Evolutionary conservation across 768 basidiomycete species (phyloP), one percentile per base, ranked within the genome.

Genomic region (Chalciporus piperatus): DNA sequence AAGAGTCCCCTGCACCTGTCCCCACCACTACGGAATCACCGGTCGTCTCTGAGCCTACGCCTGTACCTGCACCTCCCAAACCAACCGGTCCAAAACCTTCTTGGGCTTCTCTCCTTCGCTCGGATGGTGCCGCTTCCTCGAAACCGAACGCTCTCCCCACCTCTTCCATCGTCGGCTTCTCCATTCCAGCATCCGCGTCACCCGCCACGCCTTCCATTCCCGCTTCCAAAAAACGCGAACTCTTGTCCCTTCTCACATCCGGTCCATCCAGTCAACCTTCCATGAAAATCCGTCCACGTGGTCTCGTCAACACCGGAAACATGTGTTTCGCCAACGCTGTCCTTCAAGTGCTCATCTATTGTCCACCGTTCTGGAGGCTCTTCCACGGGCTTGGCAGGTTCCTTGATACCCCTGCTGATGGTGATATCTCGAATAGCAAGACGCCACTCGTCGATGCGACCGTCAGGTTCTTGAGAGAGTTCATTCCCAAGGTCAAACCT

Each of bases 281-380:
- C 33, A 51, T 65, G 32, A 69, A 67, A 43, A 79, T 90, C 30
- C 74, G 76, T 7, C 83, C 91, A 1, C 77, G 95, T 13, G 96
- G 96, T 5, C 72, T 99, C 44, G 77, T 98, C 59, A 99, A 99
- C 69, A 87, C 83, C 3, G 95, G 96, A 1, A 99, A 99, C 70
- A 86, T 98, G 85, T 99, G 96, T 67, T 99, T 98, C 64, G 94
- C 94, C 25, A 99, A 98, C 62, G 84, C 93, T 0, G 89, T 98
- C 20, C 74, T 99, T 27, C 96, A 98, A 72, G 82, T 89, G 2
- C 76, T 99, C 25, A 80, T 95, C 1, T 96, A 93, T 68, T 92
- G 88, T 59, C 78, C 81, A n/a, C 91, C 89, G 1, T 98, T 98
- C 68, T 84, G 85, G 62, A 76, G 76, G 41, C 69, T 98, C 32